phyloP scores from a whole-genome alignment of 139 green algal species.

The Marvania coccoides region DNA sequence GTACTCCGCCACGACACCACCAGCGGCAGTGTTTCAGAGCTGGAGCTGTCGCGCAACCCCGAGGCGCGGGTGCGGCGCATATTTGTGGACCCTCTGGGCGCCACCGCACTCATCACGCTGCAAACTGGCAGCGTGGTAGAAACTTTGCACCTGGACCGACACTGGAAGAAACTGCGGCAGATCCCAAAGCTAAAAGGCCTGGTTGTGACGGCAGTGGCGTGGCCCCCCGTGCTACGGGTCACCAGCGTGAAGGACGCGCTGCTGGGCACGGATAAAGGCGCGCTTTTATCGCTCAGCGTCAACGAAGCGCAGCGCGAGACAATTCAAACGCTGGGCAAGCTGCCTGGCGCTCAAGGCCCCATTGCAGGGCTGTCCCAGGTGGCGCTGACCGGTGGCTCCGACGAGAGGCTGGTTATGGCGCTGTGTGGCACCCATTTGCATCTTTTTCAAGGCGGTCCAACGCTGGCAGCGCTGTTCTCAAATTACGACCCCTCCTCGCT shows the following conservation, averaged over 20 bases:
- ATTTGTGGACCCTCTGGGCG: constrained; percentile 46
- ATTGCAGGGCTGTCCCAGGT: constrained; percentile 25
- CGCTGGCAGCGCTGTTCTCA: constrained; percentile 30
- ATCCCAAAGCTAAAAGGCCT: constrained; percentile 53
- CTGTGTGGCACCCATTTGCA: constrained; percentile 51
- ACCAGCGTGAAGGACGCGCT: constrained; percentile 39
- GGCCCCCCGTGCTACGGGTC: constrained; percentile 13
- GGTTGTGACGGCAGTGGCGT: constrained; percentile 47
- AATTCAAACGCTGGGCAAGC: constrained; percentile 7
- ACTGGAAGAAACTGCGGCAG: constrained; percentile 30
- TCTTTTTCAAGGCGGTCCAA: constrained; percentile 31
- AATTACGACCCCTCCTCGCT: background rate
- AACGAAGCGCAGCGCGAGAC: constrained; percentile 49
- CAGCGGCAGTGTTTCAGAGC: constrained; percentile 33
- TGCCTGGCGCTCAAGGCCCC: constrained; percentile 9
- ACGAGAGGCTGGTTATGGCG: constrained; percentile 41
- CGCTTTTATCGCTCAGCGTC: constrained; percentile 38
- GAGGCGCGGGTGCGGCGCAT: constrained; percentile 33
- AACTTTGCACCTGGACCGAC: constrained; percentile 42
- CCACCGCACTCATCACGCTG: constrained; percentile 43
- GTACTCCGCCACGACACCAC: constrained; percentile 67
- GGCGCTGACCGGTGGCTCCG: background rate
- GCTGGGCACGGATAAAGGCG: constrained; percentile 54
- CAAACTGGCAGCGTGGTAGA: constrained; percentile 29
- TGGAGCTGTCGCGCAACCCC: constrained; percentile 37